Conservation (phyloP, 2,329 filamentous ascomycete species). For the Pezicula radicicola region DNA sequence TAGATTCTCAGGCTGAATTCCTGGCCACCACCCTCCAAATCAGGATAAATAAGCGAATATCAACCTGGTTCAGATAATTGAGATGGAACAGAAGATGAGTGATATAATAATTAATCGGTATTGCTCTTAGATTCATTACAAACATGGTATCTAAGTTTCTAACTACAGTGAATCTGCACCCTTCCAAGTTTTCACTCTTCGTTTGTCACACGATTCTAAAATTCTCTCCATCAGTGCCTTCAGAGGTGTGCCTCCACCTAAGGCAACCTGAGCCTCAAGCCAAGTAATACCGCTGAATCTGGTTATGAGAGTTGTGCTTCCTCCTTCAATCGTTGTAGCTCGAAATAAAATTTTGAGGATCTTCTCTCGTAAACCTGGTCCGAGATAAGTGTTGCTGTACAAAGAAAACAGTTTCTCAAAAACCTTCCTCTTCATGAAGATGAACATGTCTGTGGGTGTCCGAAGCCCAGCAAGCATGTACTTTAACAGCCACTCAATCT, state of each 20-base stretch:
- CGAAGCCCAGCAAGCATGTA: constrained; percentile 68
- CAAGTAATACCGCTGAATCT: constrained; percentile 72
- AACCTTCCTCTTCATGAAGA: constrained; percentile 60
- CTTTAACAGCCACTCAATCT: constrained; percentile 71
- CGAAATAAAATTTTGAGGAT: constrained; percentile 62
- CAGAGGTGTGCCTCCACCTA: constrained; percentile 43
- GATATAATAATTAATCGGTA: too few relatives aligned
- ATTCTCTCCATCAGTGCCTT: constrained; percentile 54
- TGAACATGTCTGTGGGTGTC: constrained; percentile 53
- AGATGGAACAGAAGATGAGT: too few relatives aligned
- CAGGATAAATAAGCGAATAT: too few relatives aligned
- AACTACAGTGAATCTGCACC: constrained; percentile 23
- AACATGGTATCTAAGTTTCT: constrained; percentile 19
- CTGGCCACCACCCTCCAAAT: too few relatives aligned
- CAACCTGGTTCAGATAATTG: too few relatives aligned
- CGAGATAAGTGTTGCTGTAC: constrained; percentile 64
- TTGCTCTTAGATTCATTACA: neutral
- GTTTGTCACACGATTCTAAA: constrained; percentile 63
- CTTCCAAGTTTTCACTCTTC: constrained; percentile 64
- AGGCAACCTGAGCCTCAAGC: constrained; percentile 60
- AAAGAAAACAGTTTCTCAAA: constrained; percentile 74
- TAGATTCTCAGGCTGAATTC: too few relatives aligned
- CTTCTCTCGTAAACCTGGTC: constrained; percentile 49
- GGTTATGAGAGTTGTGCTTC: constrained; percentile 78
- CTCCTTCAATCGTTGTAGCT: constrained; percentile 64